Percentiles rank a stretch among this genome's conserved stretches.
Conservation (phyloP, 139 green algal genomes). For the Volvox reticuliferus region DNA sequence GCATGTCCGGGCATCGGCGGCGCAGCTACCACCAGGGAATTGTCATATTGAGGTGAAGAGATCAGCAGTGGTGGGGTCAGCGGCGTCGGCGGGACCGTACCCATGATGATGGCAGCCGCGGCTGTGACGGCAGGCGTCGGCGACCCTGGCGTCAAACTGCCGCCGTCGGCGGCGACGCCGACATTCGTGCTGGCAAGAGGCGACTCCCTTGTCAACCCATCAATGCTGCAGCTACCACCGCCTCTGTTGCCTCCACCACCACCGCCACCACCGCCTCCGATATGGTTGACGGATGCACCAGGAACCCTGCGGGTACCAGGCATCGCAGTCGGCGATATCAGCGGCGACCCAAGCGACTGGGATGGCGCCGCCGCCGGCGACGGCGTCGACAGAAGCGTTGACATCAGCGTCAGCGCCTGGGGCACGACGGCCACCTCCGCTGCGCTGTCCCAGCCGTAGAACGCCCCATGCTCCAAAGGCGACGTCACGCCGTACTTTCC, state of each 20-base stretch:
- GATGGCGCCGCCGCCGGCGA: neutral
- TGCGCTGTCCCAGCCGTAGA: constrained; percentile 14
- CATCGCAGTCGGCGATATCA: neutral
- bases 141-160: neutral
- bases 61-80: neutral
- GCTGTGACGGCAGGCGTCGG: too few relatives aligned
- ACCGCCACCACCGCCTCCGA: neutral
- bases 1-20: too few relatives aligned
- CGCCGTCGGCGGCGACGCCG: too few relatives aligned
- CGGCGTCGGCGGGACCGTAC: too few relatives aligned
- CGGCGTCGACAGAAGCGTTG: neutral
- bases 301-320: neutral
- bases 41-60: too few relatives aligned
- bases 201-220: too few relatives aligned
- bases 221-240: too few relatives aligned
- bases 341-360: neutral
- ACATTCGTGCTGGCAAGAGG: too few relatives aligned
- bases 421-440: neutral
- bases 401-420: neutral
- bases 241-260: too few relatives aligned
- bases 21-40: too few relatives aligned
- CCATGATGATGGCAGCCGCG: neutral
- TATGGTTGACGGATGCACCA: too few relatives aligned
- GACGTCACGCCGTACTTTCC: constrained; percentile 18
- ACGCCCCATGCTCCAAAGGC: neutral